A percentile compares a stretch with the other conserved stretches of the same genome.
phyloP scores from a whole-genome alignment of 2,329 filamentous ascomycete species.

The Phaeosphaeria sp. region DNA sequence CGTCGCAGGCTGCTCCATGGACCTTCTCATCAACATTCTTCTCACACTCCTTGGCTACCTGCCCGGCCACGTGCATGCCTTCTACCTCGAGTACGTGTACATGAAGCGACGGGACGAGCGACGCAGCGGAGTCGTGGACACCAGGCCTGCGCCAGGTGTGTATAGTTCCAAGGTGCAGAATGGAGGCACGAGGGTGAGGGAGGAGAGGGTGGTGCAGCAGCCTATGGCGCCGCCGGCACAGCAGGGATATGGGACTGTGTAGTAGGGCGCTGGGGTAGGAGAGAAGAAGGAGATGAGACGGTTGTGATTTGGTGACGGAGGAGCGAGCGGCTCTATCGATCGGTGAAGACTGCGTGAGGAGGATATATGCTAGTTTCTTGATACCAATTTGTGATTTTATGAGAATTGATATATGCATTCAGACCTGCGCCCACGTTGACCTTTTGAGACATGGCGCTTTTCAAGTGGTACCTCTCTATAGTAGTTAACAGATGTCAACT shows the following conservation, averaged over 20 bases:
- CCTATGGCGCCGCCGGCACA: conserved; percentile 3
- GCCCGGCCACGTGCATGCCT: conserved; percentile 78
- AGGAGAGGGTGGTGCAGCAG: conserved; percentile 1
- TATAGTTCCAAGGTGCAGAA: conserved; percentile 76
- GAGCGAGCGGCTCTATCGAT: too few species aligned
- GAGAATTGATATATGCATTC: too few species aligned
- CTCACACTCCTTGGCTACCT: conserved; percentile 64
- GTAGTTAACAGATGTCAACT: too few species aligned
- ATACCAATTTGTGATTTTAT: background rate
- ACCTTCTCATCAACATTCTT: conserved; percentile 57
- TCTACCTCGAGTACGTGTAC: conserved; percentile 84
- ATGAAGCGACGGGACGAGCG: conserved; percentile 74
- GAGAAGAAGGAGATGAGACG: background rate
- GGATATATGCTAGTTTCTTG: background rate
- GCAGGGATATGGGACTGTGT: conserved; percentile 6
- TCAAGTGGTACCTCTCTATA: too few species aligned
- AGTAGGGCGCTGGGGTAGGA: background rate
- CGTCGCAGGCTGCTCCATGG: conserved; percentile 57
- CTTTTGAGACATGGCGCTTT: too few species aligned
- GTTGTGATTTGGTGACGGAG: too few species aligned
- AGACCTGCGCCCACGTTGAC: too few species aligned
- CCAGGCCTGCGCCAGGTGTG: conserved; percentile 68
- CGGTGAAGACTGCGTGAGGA: too few species aligned
- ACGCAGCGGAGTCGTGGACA: conserved; percentile 62
- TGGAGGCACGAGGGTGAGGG: conserved; percentile 55